A percentile compares a stretch with the other conserved stretches of the same genome.
Conservation (phyloP, 2,329 filamentous ascomycete species). For the Parastagonospora nodorum region DNA sequence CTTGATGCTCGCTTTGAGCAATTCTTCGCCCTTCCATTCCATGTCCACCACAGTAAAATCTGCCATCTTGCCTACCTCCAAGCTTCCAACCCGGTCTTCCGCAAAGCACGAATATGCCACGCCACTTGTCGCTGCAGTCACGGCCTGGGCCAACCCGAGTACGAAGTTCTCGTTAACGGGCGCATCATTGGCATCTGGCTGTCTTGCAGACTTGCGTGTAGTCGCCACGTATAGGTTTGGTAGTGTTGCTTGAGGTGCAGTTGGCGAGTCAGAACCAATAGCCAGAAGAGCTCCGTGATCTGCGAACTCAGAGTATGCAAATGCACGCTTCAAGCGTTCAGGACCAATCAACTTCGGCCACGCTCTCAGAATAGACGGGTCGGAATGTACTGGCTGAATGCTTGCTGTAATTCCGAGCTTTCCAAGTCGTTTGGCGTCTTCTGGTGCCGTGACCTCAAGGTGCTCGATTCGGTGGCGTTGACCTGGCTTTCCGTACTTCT, state of each 20-base stretch:
- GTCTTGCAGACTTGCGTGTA: slow-evolving; percentile 60
- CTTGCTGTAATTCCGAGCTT: slow-evolving; percentile 74
- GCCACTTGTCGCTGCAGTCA: slow-evolving; percentile 60
- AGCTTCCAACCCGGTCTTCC: slow-evolving; percentile 58
- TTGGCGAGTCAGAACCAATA: slow-evolving; percentile 65
- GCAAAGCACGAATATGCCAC: slow-evolving; percentile 65
- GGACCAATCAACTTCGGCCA: slow-evolving; percentile 64
- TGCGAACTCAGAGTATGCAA: slow-evolving; percentile 67
- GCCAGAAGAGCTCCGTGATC: slow-evolving; percentile 59
- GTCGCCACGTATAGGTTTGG: slow-evolving; percentile 65
- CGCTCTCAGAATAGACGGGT: slow-evolving; percentile 67
- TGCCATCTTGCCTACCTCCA: slow-evolving; percentile 60
- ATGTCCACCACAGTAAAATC: slow-evolving; percentile 64
- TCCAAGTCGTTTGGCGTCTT: slow-evolving; percentile 63
- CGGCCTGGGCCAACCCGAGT: slow-evolving; percentile 59
- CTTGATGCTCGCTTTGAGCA: slow-evolving; percentile 53
- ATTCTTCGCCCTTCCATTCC: slow-evolving; percentile 53
- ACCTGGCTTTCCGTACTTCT: slow-evolving; percentile 47
- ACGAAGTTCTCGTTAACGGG: slow-evolving; percentile 60
- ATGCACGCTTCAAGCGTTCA: slow-evolving; percentile 61
- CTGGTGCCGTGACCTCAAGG: slow-evolving; percentile 61
- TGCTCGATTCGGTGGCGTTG: slow-evolving; percentile 69
- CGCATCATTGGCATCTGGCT: slow-evolving; percentile 48
- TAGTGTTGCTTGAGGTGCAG: slow-evolving; percentile 61
- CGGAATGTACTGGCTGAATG: slow-evolving; percentile 92